Percentiles rank a stretch among this genome's conserved stretches.
Evolutionary conservation across 116 monocot species (phyloP).

Genomic region (Posidonia oceanica): DNA sequence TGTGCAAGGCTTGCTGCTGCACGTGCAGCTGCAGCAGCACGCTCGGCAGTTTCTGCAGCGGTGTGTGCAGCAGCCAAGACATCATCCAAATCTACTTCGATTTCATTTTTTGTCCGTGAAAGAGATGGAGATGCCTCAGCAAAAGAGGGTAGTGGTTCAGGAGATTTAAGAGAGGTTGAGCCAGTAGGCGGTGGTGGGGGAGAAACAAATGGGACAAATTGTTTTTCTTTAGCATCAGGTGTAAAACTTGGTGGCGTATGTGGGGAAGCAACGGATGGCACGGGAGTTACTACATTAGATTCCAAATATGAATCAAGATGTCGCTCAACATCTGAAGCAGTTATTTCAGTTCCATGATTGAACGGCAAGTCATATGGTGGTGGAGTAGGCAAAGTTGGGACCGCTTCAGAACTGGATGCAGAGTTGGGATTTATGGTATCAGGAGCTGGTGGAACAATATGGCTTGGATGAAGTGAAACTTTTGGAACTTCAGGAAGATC

Average conservation of each 20-base stretch:
- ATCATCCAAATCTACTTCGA: conserved; percentile 49
- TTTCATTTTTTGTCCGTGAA: conserved; percentile 14
- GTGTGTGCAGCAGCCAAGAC: conserved; percentile 72
- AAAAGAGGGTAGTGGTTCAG: conserved; percentile 3
- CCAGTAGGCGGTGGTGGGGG: conserved; percentile 20
- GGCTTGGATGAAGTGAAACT: conserved; percentile 25
- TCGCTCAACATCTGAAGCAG: neutral
- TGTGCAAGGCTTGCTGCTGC: conserved; percentile 89
- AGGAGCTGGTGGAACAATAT: conserved; percentile 13
- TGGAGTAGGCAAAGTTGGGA: conserved; percentile 1
- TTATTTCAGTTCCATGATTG: conserved; percentile 6
- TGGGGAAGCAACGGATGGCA: neutral
- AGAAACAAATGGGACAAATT: conserved; percentile 49
- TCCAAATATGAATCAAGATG: conserved; percentile 14
- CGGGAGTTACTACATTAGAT: neutral
- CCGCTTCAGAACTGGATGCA: conserved; percentile 19
- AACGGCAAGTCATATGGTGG: conserved; percentile 5
- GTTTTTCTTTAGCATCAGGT: conserved; percentile 16
- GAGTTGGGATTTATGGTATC: neutral
- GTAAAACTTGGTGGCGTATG: neutral
- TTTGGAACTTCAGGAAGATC: conserved; percentile 93
- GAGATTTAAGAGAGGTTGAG: conserved; percentile 1
- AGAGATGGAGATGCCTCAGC: conserved; percentile 1
- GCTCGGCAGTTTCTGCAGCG: conserved; percentile 81
- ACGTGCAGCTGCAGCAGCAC: conserved; percentile 72